Evolutionary conservation across 257 asterid genomes (phyloP).

Genomic region (Solanum corneliomulleri): DNA sequence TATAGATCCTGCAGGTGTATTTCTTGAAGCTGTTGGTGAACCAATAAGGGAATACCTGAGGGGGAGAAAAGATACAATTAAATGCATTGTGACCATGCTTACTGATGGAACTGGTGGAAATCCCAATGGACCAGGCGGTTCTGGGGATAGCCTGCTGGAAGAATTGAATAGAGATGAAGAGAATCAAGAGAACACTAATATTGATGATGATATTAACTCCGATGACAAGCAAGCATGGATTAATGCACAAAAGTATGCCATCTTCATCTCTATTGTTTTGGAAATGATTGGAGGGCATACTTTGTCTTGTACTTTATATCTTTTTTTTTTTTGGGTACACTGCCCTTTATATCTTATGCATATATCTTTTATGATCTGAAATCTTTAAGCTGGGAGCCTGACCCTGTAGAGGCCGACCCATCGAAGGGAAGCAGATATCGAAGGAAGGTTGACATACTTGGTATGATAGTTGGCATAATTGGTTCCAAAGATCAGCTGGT

Average conservation of each 20-base stretch:
- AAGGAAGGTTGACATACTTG: conserved; percentile 92
- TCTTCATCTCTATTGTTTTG: neutral
- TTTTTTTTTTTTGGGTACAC: neutral
- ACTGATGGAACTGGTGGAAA: conserved; percentile 92
- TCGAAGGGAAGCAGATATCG: conserved; percentile 68
- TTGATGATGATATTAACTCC: conserved; percentile 61
- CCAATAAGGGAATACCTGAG: conserved; percentile 92
- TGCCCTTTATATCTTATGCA: conserved; percentile 12
- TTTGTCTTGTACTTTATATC: neutral
- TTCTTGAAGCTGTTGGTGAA: conserved; percentile 95
- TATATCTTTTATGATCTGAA: conserved; percentile 9
- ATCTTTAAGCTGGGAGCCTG: conserved; percentile 88
- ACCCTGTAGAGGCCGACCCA: conserved; percentile 94
- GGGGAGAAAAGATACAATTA: conserved; percentile 94
- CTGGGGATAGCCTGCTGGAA: conserved; percentile 97
- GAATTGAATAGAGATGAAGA: conserved; percentile 95
- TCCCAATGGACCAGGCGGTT: conserved; percentile 60
- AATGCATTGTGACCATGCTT: conserved; percentile 96
- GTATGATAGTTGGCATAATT: conserved; percentile 87
- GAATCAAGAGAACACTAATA: conserved; percentile 62
- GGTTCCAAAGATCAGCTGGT: conserved; percentile 99
- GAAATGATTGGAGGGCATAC: neutral
- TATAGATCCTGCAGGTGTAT: conserved; percentile 93
- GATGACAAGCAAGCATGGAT: conserved; percentile 97
- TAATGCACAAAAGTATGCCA: conserved; percentile 60